Evolutionary conservation across 139 green algal genomes (phyloP).

Genomic region (Coelastrella sp.): DNA sequence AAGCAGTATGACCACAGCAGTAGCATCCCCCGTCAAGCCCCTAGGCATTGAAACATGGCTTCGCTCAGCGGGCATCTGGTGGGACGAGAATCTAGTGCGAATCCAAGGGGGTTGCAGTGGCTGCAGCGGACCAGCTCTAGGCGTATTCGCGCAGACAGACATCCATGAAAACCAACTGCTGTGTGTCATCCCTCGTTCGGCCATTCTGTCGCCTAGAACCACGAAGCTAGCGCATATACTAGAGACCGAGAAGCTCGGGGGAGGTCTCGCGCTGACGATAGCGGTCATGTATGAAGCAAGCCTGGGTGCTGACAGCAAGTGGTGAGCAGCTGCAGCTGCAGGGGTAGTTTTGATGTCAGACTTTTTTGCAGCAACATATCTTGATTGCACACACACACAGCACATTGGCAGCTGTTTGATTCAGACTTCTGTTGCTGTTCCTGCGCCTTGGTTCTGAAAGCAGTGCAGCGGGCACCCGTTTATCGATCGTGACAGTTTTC

Average conservation of each 20-base stretch:
- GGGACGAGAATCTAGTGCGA: constrained; percentile 1
- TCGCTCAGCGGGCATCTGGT: constrained; percentile 19
- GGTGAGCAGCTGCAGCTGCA: constrained; percentile 46
- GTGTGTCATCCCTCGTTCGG: constrained; percentile 71
- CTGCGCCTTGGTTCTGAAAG: too few species aligned
- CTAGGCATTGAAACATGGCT: not conserved
- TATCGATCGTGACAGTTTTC: too few species aligned
- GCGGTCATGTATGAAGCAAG: constrained; percentile 77
- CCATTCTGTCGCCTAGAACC: constrained; percentile 67
- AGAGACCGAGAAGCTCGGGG: constrained; percentile 62
- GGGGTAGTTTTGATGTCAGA: too few species aligned
- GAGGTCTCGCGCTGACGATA: constrained; percentile 83
- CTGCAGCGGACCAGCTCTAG: constrained; percentile 33
- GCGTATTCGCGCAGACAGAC: constrained; percentile 9
- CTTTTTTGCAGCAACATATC: too few species aligned
- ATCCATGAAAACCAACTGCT: constrained; percentile 50
- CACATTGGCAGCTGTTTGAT: too few species aligned
- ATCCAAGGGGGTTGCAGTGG: constrained; percentile 4
- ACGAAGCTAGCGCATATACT: constrained; percentile 65
- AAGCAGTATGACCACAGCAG: not conserved
- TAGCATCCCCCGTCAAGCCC: not conserved
- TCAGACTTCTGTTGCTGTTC: too few species aligned
- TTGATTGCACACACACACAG: too few species aligned
- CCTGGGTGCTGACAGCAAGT: constrained; percentile 57
- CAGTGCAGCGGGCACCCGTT: too few species aligned